Base-by-base conservation (phyloP, 208 protist genomes). In the Wallacemonas sp. region DNA sequence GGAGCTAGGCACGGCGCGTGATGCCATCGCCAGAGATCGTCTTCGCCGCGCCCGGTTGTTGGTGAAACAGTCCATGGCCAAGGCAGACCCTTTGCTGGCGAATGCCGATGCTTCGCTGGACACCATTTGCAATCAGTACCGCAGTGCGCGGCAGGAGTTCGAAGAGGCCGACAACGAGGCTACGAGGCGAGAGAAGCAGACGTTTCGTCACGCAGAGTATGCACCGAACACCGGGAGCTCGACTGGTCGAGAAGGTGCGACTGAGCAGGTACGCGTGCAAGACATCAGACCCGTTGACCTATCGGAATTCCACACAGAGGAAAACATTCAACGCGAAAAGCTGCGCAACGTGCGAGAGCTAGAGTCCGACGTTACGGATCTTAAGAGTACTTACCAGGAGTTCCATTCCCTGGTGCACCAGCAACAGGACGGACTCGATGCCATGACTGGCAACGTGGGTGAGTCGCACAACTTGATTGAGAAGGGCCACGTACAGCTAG, bases 321-420 rank as follows among this genome's bases (percentile, higher is more conserved):
- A 94, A 68, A 81, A 78, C 17, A 77, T 89, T 46, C 81, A 91
- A 57, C 76, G 72, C 8, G 85, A 91, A 61, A 89, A 89, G 66
- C 63, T 90, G 45, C 72, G 76, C 21, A 82, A 76, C 58, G 78
- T 73, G n/a, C 54, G 68, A 22, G 85, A 92, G 61, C 81, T 94
- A 33, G 88, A 94, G 66, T 77, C 74, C 15, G 83, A 86, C 26
- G 74, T 94, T 64, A 79, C 78, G 59, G 88, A 94, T 32, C 68
- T 94, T 10, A 85, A 85, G 50, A 76, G 61, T 0, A 87, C 77
- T 3, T 92, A 92, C 41, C 80, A 87, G 15, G 85, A 94, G 68
- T 94, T 92, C 29, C 65, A 90, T 60, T 76, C 75, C 1, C 58
- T 92, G 10, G 74, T 92, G 44, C 72, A 86, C 41, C 73, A 90